Percentiles rank a stretch among this genome's conserved stretches.
Evolutionary conservation across 2,329 filamentous ascomycete genomes (phyloP).

Genomic region (Claviceps sp.): DNA sequence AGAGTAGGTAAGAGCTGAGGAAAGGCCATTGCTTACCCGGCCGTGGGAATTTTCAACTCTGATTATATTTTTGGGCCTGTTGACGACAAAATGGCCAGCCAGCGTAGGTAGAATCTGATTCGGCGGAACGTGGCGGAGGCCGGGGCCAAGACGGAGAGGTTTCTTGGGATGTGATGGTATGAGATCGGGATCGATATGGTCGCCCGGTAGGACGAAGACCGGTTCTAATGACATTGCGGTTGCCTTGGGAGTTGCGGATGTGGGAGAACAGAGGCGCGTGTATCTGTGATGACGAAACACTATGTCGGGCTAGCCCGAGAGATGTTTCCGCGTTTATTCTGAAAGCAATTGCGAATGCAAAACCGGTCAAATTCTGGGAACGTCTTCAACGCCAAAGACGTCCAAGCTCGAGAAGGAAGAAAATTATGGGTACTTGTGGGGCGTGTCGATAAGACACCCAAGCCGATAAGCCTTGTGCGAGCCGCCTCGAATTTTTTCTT

Average conservation of each 20-base stretch:
- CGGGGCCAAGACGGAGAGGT: constrained; percentile 69
- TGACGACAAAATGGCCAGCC: constrained; percentile 52
- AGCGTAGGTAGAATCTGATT: constrained; percentile 56
- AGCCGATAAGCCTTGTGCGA: background rate
- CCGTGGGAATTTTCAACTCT: constrained; percentile 63
- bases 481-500: constrained; percentile 11
- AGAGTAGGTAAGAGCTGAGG: background rate
- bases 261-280: background rate
- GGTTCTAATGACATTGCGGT: constrained; percentile 40
- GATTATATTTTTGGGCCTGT: constrained; percentile 61
- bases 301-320: background rate
- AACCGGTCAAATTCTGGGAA: too few species aligned
- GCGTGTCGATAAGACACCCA: background rate
- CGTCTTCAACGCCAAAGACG: too few species aligned
- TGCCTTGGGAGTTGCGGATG: background rate
- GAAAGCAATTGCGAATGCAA: too few species aligned
- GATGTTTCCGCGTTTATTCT: background rate
- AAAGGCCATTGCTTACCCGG: constrained; percentile 35
- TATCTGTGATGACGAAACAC: background rate
- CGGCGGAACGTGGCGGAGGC: constrained; percentile 70
- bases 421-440: background rate
- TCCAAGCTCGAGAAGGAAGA: background rate
- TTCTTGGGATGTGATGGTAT: constrained; percentile 56
- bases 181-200: constrained; percentile 50
- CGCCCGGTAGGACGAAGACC: constrained; percentile 70